Evolutionary conservation across 129 eudicot species (phyloP), one percentile per base, ranked within the genome.

Genomic region (Helianthus tuberosus): DNA sequence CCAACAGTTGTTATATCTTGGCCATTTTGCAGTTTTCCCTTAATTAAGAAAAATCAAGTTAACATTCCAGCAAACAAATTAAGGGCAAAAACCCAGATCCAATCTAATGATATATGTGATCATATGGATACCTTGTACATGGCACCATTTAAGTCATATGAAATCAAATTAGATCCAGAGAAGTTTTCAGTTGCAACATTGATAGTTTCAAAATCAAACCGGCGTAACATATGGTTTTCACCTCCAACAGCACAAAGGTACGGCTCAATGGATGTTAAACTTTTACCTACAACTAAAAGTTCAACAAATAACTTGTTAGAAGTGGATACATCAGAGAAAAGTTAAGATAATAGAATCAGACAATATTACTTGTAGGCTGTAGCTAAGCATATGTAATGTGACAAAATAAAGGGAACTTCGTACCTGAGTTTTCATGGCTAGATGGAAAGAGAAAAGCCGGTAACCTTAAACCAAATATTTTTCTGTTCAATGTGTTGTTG

Each of bases 1-100:
- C 25, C 20, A 8, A 43, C 23, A 71, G 55, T 8, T 71, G 14
- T 12, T 71, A 71, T 54, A 1, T 16, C 66, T 39, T 71, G 75
- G 23, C 75, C 75, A 13, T 39, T 71, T 38, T 55, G 23, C 20
- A 71, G 55, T 5, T 43, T 23, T 32, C 75, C 75, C 75, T 71
- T 25, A 54, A 74, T 17, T 49, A 63, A 4, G 20, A 32, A 9
- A 43, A 8, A 43, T 0, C 2, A 43, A 43, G 47, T 32, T 32
- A 32, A 32, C 36, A 32, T 32, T 32, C 36, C 4, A 32, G 36
- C 36, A 3, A 32, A 32, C 0, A 32, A 32, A 32, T 32, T 3
- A 32, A 32, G 36, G 36, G 36, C 36, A 32, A 32, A 32, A 32
- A 32, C 36, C 36, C 4, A 32, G 36, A 32, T 32, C 32, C 32